A percentile compares a stretch with the other conserved stretches of the same genome.
These are phyloP conservation scores for Calonectria leucothoes DNA, from an alignment of 2,329 filamentous ascomycete genomes.

Conservation along the genomic window DNA sequence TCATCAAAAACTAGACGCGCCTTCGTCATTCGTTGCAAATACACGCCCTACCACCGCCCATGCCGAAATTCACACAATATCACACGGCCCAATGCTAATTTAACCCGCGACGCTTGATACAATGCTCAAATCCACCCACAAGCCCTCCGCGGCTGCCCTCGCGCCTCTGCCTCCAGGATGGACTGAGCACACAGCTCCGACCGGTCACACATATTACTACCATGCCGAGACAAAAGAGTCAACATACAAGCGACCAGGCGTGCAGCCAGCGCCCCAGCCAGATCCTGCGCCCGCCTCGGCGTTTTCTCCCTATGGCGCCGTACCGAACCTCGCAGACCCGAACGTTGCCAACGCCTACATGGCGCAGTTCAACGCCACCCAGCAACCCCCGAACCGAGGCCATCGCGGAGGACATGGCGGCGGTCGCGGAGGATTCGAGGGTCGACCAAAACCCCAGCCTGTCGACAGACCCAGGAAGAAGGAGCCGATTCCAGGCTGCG, in stretches of 20 bases:
- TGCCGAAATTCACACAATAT: not conserved
- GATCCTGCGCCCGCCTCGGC: conserved; percentile 45
- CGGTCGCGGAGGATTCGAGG: conserved; percentile 63
- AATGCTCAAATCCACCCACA: conserved; percentile 86
- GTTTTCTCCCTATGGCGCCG: conserved; percentile 40
- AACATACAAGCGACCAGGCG: conserved; percentile 83
- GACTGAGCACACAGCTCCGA: conserved; percentile 93
- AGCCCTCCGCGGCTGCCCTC: conserved; percentile 59
- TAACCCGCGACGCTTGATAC: conserved; percentile 18
- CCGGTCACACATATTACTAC: conserved; percentile 90
- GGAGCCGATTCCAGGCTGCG: conserved; percentile 80
- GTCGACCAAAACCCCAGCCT: conserved; percentile 74
- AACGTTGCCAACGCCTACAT: conserved; percentile 71
- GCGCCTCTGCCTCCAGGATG: conserved; percentile 81
- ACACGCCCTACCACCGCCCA: not conserved
- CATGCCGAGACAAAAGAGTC: conserved; percentile 85
- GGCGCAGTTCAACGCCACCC: conserved; percentile 61
- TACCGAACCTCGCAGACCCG: conserved; percentile 62
- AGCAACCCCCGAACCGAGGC: conserved; percentile 47
- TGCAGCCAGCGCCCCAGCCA: conserved; percentile 35
- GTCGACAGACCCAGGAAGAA: conserved; percentile 85
- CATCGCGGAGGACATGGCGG: conserved; percentile 46
- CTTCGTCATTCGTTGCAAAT: not conserved
- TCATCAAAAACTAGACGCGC: conserved; percentile 2
- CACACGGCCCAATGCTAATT: conserved; percentile 27